Percentiles rank a stretch among this genome's conserved stretches.
Conservation (phyloP, 2,329 filamentous ascomycete species). For the Cladorrhinum sp. region DNA sequence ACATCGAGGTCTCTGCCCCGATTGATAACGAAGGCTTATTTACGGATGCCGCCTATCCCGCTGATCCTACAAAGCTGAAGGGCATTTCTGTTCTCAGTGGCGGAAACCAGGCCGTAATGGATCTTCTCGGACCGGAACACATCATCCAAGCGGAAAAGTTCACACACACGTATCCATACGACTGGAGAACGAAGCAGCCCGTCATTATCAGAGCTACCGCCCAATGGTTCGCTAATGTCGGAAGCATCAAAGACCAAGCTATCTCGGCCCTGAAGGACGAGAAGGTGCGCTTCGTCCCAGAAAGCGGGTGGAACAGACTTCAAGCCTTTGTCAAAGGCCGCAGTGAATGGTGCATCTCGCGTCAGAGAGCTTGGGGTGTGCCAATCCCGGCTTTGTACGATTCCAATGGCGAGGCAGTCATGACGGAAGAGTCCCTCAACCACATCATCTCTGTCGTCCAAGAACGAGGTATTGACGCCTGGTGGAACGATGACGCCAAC, state of each 20-base stretch:
- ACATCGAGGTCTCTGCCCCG: slow-evolving; percentile 74
- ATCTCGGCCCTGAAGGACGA: slow-evolving; percentile 59
- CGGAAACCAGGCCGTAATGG: slow-evolving; percentile 67
- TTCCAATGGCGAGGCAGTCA: slow-evolving; percentile 67
- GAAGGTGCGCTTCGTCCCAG: slow-evolving; percentile 74
- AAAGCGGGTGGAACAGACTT: slow-evolving; percentile 68
- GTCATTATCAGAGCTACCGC: slow-evolving; percentile 89
- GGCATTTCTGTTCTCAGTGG: slow-evolving; percentile 70
- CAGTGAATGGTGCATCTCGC: slow-evolving; percentile 96
- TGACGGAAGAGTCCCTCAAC: slow-evolving; percentile 73
- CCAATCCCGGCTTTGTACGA: slow-evolving; percentile 90
- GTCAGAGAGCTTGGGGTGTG: slow-evolving; percentile 93
- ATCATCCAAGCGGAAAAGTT: slow-evolving; percentile 70
- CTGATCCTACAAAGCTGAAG: slow-evolving; percentile 60
- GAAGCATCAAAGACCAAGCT: slow-evolving; percentile 71
- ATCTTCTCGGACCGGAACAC: slow-evolving; percentile 57
- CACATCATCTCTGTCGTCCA: slow-evolving; percentile 81
- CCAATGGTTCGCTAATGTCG: slow-evolving; percentile 97
- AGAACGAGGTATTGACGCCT: slow-evolving; percentile 79
- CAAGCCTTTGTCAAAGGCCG: slow-evolving; percentile 83
- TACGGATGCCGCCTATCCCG: slow-evolving; percentile 73
- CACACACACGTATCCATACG: slow-evolving; percentile 92
- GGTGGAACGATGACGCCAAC: slow-evolving; percentile 81
- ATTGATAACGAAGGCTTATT: slow-evolving; percentile 80
- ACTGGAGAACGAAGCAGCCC: slow-evolving; percentile 93